Evolutionary conservation across 1,284 basidiomycete species (phyloP), one percentile per base, ranked within the genome.

Genomic region (Peniophora sp.): DNA sequence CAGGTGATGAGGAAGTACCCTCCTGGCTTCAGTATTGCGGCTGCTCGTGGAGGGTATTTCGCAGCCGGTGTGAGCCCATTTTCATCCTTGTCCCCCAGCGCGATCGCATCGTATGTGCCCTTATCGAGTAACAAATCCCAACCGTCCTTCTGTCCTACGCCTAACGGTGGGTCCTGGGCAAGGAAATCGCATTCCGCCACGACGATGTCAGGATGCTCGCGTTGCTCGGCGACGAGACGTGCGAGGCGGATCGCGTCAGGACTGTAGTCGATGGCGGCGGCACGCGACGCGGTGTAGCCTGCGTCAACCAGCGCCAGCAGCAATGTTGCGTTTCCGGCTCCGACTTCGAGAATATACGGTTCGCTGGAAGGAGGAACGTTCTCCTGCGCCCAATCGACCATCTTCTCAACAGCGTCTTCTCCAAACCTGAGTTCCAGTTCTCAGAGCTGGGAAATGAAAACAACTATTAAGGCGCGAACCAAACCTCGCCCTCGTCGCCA

Each of bases 401-500:
- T 93, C 57, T 90, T 89, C 58, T 85, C 79, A 1, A 89, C 79
- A 22, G 81, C 82, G 55, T 92, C 88, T 55, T 81, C 74, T 12
- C 92, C 92, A 60, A 94, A 95, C 92, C 91, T 92, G 57, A 12
- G 32, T 41, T 54, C 22, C 2, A 11, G 3, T 11, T 2, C 11
- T 20, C 14, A 8, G 2, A 9, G 20, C 23, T 2, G 8, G 17
- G 35, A 17, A 44, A 24, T 24, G 25, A 43, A 17, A 16, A 38
- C 34, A 41, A n/a, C 38, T 17, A 16, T 14, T 14, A 35, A 12
- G 34, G 2, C 12, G 59, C 69, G 35, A 53, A 90, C 91, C 92
- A 95, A 23, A 92, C 75, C 67, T 95, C 92, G 36, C 92, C 92
- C 63, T 93, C 90, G 64, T 95, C 90, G 11, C 89, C 86, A 47